Evolutionary conservation across 2,329 filamentous ascomycete species (phyloP), one percentile per base, ranked within the genome.

Genomic region (Fusarium nurragi): DNA sequence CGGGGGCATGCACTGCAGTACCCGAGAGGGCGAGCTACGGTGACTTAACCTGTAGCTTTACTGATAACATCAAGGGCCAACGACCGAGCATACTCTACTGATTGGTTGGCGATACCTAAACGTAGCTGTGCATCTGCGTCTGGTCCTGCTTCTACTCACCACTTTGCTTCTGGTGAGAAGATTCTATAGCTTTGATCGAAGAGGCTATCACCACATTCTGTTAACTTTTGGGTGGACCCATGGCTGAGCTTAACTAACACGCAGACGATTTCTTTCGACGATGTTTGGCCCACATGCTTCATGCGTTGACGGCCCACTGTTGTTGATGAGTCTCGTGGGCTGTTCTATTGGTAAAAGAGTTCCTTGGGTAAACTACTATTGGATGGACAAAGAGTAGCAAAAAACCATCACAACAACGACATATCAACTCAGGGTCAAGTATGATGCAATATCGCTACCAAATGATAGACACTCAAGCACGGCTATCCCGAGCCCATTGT

Each of bases 261-360:
- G n/a, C 39, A 60, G 28, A 54, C 10, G 28, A 23, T 25, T 21
- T 44, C n/a, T 41, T 44, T 40, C 28, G 50, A 36, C 13, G 30
- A 48, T 47, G 23, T 14, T 19, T 47, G 49, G 45, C 61, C 61
- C 61, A 64, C 62, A 66, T 66, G 34, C 62, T 63, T 65, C 23
- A 65, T 64, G n/a, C 34, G 46, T 46, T 38, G 28, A 28, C 19
- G 56, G 36, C 30, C 62, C 62, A 58, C 62, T 34, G 40, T 50
- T 44, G 44, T 36, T 43, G 41, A 21, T 43, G 48, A 60, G 58
- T 54, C 34, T 64, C 23, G 43, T 55, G 47, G 54, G 28, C 23
- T 39, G 14, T 54, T 28, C 18, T 12, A 37, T 22, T 50, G 32
- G 28, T 45, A 14, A 23, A 18, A 22, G 14, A 49, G 21, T 22